Conservation (phyloP, 2,329 filamentous ascomycete species). For the Claviceps pazoutovae region DNA sequence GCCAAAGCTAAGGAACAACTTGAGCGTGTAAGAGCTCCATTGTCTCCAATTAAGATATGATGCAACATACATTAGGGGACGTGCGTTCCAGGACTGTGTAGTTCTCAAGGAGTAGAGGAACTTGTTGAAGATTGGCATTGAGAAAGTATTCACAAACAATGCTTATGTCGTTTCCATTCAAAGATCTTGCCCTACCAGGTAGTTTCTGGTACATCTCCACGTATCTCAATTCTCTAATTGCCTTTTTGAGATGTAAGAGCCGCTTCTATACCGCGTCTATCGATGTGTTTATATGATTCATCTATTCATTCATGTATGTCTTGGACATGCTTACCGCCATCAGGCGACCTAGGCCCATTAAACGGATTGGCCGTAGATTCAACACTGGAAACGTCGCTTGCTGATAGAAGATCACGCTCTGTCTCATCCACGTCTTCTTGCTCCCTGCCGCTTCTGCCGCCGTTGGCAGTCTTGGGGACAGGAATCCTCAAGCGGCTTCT, state of each 20-base stretch:
- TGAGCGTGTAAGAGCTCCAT: too few species aligned
- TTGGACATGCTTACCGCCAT: background rate
- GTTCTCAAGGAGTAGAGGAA: too few species aligned
- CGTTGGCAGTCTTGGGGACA: constrained; percentile 15
- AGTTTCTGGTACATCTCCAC: background rate
- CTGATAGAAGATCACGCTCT: constrained; percentile 23
- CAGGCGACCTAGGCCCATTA: constrained; percentile 4
- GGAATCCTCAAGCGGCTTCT: constrained; percentile 21
- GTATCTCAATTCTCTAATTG: background rate
- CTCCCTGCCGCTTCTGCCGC: constrained; percentile 17
- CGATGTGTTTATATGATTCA: background rate
- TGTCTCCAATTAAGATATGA: too few species aligned
- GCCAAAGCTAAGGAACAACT: too few species aligned
- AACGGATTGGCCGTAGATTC: constrained; percentile 19
- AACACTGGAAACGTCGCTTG: constrained; percentile 24
- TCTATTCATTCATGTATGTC: background rate
- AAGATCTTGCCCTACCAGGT: background rate
- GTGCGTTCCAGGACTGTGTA: too few species aligned
- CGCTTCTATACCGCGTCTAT: background rate
- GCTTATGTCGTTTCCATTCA: background rate
- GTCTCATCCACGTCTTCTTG: constrained; percentile 16
- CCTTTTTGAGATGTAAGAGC: background rate
- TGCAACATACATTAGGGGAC: too few species aligned
- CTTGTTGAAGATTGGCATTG: too few species aligned
- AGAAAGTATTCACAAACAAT: too few species aligned